These are phyloP conservation scores for Hypomontagnella submonticulosa DNA, from an alignment of 495 filamentous ascomycete genomes.

Conservation along the genomic window DNA sequence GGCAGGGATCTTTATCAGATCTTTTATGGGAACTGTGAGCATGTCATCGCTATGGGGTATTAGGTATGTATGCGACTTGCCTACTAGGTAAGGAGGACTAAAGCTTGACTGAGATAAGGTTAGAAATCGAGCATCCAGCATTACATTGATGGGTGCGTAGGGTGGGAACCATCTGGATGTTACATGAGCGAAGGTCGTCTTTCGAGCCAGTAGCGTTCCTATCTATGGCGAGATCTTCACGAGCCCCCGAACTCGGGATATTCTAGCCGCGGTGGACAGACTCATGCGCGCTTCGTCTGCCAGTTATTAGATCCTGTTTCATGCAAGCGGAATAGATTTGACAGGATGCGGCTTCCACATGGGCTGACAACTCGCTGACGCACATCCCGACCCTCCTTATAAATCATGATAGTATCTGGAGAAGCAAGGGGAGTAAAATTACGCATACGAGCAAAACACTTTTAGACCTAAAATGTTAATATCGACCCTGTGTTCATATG, in stretches of 20 bases:
- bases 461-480: slow-evolving; percentile 1
- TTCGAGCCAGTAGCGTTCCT: slow-evolving; percentile 14
- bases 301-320: slow-evolving; percentile 6
- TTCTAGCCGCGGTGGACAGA: slow-evolving; percentile 25
- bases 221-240: slow-evolving; percentile 1
- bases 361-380: slow-evolving; percentile 39
- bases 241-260: slow-evolving; percentile 20
- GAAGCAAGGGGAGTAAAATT: slow-evolving; percentile 10
- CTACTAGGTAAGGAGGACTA: neutral
- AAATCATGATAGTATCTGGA: slow-evolving; percentile 25
- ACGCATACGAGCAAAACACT: slow-evolving; percentile 12
- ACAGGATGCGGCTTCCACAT: slow-evolving; percentile 23
- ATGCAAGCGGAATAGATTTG: slow-evolving; percentile 16
- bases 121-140: slow-evolving; percentile 12
- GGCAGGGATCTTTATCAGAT: slow-evolving; percentile 18
- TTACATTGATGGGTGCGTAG: neutral
- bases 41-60: slow-evolving; percentile 4
- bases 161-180: slow-evolving; percentile 1
- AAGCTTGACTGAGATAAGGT: slow-evolving; percentile 13
- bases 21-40: slow-evolving; percentile 7
- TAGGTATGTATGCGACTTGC: slow-evolving; percentile 5
- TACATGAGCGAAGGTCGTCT: slow-evolving; percentile 14
- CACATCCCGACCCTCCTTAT: slow-evolving; percentile 14
- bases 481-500: neutral
- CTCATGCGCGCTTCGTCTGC: slow-evolving; percentile 8